These are phyloP conservation scores for Suillus luteus DNA, from an alignment of 768 basidiomycete species.

Conservation along the genomic window DNA sequence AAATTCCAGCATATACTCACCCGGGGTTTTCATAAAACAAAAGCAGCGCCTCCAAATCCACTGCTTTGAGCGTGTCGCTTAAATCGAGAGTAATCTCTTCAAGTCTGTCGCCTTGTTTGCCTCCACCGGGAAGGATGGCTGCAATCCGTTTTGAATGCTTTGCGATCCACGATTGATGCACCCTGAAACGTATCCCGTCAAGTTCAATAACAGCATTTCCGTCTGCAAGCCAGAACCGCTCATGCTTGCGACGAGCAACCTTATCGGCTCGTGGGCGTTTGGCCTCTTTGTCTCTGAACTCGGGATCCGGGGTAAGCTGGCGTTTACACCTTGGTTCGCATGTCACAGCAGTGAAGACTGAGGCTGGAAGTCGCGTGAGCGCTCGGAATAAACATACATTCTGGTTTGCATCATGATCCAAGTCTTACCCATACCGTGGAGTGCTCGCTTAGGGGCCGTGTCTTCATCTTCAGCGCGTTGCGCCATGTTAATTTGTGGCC, in stretches of 20 bases:
- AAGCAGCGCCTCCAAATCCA: slow-evolving; percentile 7
- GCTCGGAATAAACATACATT: background rate
- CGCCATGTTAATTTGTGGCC: background rate
- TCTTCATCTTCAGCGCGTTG: background rate
- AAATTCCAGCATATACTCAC: background rate
- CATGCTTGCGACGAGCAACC: slow-evolving; percentile 11
- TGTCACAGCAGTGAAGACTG: background rate
- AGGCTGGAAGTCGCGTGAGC: background rate
- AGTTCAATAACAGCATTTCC: slow-evolving; percentile 39
- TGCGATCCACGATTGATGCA: slow-evolving; percentile 37
- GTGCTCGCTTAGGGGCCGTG: background rate
- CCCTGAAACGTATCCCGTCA: slow-evolving; percentile 33
- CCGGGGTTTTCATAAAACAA: slow-evolving; percentile 8
- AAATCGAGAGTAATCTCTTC: background rate
- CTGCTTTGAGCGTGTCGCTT: background rate
- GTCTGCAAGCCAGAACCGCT: slow-evolving; percentile 38
- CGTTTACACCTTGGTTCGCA: background rate
- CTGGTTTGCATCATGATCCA: background rate
- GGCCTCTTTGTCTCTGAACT: background rate
- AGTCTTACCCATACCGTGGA: background rate
- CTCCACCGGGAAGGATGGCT: slow-evolving; percentile 4
- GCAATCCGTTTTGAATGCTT: slow-evolving; percentile 35
- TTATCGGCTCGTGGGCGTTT: background rate
- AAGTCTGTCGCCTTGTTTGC: background rate
- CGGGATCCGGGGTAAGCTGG: background rate